A percentile compares a stretch with the other conserved stretches of the same genome.
Conservation (phyloP, 768 basidiomycete genomes). For the Kockovaella imperatae region DNA sequence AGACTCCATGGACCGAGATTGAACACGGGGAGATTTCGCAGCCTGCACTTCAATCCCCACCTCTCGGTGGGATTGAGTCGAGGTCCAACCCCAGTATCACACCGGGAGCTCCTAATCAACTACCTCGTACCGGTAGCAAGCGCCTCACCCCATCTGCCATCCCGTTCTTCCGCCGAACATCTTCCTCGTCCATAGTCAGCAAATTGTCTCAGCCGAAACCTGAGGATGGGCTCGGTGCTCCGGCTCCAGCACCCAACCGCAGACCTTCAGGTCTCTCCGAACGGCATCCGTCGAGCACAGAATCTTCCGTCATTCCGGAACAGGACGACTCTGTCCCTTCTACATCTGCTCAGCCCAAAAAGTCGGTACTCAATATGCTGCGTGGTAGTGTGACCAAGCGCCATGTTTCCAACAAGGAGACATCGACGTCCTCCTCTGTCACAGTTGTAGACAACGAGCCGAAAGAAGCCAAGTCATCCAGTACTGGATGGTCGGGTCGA, state of each 20-base stretch:
- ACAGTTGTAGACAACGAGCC: conserved; percentile 7
- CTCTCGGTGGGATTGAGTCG: no score
- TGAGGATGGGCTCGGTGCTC: conserved; percentile 1
- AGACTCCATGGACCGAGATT: conserved; percentile 34
- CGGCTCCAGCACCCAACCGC: conserved; percentile 1
- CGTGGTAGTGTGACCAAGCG: conserved; percentile 75
- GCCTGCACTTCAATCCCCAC: no score
- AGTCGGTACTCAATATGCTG: conserved; percentile 69
- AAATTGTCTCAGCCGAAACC: conserved; percentile 2
- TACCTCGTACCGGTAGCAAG: conserved; percentile 9
- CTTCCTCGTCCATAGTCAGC: conserved; percentile 33
- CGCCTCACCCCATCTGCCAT: conserved; percentile 35
- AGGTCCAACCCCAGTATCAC: conserved; percentile 7
- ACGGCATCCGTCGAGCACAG: background rate
- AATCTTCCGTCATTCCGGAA: background rate
- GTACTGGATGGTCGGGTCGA: conserved; percentile 37
- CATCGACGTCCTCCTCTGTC: no score
- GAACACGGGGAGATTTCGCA: conserved; percentile 12
- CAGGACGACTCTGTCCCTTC: background rate
- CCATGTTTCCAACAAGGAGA: conserved; percentile 50
- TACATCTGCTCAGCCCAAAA: conserved; percentile 20
- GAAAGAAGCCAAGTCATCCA: conserved; percentile 17
- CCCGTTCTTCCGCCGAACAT: conserved; percentile 43
- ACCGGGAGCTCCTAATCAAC: conserved; percentile 8
- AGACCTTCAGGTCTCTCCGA: background rate